phyloP scores from a whole-genome alignment of 2,329 filamentous ascomycete genomes.

The Ceratocystis huliohia region DNA sequence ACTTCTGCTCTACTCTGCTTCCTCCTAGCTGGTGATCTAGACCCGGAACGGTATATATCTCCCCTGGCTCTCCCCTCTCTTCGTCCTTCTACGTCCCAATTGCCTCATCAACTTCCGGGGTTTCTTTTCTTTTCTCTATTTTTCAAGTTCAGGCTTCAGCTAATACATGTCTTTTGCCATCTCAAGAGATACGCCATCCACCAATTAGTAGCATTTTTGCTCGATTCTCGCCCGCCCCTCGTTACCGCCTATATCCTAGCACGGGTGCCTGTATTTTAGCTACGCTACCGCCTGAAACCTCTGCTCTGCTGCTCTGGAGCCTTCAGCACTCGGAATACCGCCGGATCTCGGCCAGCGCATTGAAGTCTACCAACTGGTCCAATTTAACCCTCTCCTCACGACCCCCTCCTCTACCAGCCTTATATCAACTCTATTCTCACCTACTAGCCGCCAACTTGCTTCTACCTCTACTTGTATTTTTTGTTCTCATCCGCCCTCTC shows the following conservation, averaged over 20 bases:
- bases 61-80: neutral
- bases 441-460: neutral
- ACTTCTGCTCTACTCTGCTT: neutral
- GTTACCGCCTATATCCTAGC: neutral
- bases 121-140: conserved; percentile 7
- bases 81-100: neutral
- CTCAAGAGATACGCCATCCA: neutral
- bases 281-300: neutral
- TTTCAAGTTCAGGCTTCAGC: neutral
- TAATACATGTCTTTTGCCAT: neutral
- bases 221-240: too few species aligned
- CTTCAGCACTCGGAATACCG: neutral
- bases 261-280: neutral
- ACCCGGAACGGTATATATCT: conserved; percentile 9
- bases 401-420: neutral
- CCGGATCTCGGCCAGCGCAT: conserved; percentile 8
- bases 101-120: neutral
- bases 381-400: neutral
- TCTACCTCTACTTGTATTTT: neutral
- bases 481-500: neutral
- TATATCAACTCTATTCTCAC: neutral
- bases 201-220: neutral
- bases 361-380: neutral
- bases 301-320: too few species aligned
- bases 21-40: neutral